Base-by-base conservation (phyloP, 495 filamentous ascomycete species). In the Daldinia loculata region DNA sequence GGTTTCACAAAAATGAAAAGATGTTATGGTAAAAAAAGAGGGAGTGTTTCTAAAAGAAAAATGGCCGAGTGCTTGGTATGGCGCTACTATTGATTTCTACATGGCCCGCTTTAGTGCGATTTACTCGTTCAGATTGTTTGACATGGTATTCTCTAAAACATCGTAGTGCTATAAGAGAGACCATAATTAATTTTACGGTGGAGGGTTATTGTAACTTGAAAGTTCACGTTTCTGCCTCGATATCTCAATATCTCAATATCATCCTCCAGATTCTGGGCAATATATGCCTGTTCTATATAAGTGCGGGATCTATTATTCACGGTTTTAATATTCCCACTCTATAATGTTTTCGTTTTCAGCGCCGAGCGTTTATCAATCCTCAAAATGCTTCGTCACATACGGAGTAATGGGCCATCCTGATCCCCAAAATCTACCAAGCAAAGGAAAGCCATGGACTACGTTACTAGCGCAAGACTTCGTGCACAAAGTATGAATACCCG, bases 341-440 rank as follows among this genome's bases (percentile, higher is more conserved):
- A n/a, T 8, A 15, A 92, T 93, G 90, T 81, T 90, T 27, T 82
- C 88, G 29, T 85, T 90, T 56, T 74, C 79, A 26, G 80, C 84
- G 15, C 82, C 85, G 34, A 83, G 86, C 38, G 83, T 86, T 8
- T 81, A 84, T 75, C 86, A 88, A 64, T 82, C 87, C 48, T 79
- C 84, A n/a, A 98, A 93, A 82, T 92, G 89, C 78, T 90, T 87
- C 78, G 90, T 91, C 56, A 91, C 91, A 0, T 81, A 92, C 68
- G 85, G 87, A 2, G 80, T 83, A 7, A 85, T 95, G 78, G 76
- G 82, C 8, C 90, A 89, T 76, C 79, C 92, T 57, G 88, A 95
- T 74, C 84, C 88, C 12, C 84, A 89, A 66, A 91, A 94, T 73
- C 83, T 88, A 22, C 89, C 94, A 1, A 81, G 79, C 22, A 95